Conservation (phyloP, 495 filamentous ascomycete genomes). For the Cetradonia linearis region DNA sequence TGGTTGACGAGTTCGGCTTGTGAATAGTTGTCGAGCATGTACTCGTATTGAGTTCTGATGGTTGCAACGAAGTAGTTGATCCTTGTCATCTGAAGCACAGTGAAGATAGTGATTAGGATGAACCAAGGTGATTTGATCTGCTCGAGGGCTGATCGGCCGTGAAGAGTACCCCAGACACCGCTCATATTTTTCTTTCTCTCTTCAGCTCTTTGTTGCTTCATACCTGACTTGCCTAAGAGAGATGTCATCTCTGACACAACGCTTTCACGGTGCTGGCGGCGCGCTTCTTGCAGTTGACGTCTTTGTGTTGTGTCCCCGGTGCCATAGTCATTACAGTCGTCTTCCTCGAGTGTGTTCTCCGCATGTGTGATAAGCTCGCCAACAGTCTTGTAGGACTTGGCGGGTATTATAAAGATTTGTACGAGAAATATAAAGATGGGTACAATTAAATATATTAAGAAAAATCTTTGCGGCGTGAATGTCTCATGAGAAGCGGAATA, state of each 20-base stretch:
- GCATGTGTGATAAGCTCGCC: slow-evolving; percentile 55
- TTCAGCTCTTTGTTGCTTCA: slow-evolving; percentile 39
- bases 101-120: slow-evolving; percentile 74
- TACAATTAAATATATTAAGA: slow-evolving; percentile 51
- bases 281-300: slow-evolving; percentile 51
- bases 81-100: slow-evolving; percentile 81
- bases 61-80: slow-evolving; percentile 98
- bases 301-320: slow-evolving; percentile 31
- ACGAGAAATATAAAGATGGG: slow-evolving; percentile 46
- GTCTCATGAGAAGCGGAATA: slow-evolving; percentile 41
- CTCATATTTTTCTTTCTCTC: slow-evolving; percentile 49
- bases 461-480: slow-evolving; percentile 53
- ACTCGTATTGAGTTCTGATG: slow-evolving; percentile 73
- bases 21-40: slow-evolving; percentile 51
- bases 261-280: slow-evolving; percentile 53
- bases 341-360: slow-evolving; percentile 48
- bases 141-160: slow-evolving; percentile 56
- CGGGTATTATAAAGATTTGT: slow-evolving; percentile 52
- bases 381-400: slow-evolving; percentile 49
- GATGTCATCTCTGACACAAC: slow-evolving; percentile 64
- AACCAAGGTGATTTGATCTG: slow-evolving; percentile 87
- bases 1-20: slow-evolving; percentile 63
- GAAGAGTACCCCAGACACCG: slow-evolving; percentile 85
- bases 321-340: slow-evolving; percentile 39
- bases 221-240: slow-evolving; percentile 49